These are phyloP conservation scores for Purshia tridentata DNA, from an alignment of 306 rosid genomes.

Conservation along the genomic window DNA sequence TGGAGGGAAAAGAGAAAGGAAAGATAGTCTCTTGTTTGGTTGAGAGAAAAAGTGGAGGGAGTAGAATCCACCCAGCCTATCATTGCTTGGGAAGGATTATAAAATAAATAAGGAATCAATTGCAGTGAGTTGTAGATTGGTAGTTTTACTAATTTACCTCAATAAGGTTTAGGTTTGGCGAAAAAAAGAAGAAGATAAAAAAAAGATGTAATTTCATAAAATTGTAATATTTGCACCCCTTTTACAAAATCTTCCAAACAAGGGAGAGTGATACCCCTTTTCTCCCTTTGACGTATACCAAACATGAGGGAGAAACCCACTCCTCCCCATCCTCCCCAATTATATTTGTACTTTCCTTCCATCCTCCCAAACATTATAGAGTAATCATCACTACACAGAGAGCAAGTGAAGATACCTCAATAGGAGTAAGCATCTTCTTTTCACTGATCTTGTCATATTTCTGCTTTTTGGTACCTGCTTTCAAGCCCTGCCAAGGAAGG, in stretches of 20 bases:
- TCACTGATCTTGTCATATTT: conserved; percentile 97
- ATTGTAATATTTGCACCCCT: not conserved
- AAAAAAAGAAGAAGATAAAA: not conserved
- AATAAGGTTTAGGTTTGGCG: not conserved
- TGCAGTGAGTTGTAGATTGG: not conserved
- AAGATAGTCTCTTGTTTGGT: not conserved
- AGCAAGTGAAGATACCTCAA: conserved; percentile 63
- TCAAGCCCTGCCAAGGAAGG: conserved; percentile 99
- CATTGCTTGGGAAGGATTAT: not conserved
- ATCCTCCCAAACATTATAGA: not conserved
- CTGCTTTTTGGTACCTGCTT: conserved; percentile 92
- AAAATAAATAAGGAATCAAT: not conserved
- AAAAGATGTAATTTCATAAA: not conserved
- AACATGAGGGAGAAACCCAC: not conserved
- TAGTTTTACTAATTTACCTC: not conserved
- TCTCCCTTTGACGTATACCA: not conserved
- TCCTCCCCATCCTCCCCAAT: too few species aligned
- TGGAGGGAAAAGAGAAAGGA: not conserved
- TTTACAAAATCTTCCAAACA: not conserved
- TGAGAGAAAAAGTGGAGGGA: not conserved
- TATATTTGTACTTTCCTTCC: not conserved
- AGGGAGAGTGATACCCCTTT: not conserved
- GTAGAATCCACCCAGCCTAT: not conserved
- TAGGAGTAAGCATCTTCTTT: conserved; percentile 94
- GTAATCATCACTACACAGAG: conserved; percentile 2